Conservation (phyloP, 345 rosid genomes). For the Draba incana region DNA sequence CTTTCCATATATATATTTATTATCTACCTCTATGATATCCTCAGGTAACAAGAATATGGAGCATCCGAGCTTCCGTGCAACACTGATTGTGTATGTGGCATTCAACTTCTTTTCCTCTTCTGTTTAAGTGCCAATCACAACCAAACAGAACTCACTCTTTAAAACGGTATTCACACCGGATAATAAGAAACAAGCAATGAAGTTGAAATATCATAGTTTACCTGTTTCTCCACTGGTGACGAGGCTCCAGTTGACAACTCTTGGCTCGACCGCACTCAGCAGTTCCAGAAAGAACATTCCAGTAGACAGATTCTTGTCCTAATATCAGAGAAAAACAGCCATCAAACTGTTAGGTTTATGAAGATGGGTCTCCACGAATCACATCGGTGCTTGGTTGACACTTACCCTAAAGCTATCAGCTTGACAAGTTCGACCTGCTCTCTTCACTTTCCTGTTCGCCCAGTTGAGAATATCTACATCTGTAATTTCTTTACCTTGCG, state of each 20-base stretch:
- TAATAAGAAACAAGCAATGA: background rate
- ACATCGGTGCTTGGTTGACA: slow-evolving; percentile 4
- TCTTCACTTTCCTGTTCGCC: slow-evolving; percentile 92
- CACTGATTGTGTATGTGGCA: slow-evolving; percentile 96
- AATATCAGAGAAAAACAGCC: slow-evolving; percentile 22
- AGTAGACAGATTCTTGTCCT: slow-evolving; percentile 81
- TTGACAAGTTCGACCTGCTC: slow-evolving; percentile 64
- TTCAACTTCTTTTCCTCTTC: slow-evolving; percentile 95
- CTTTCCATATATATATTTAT: slow-evolving; percentile 8
- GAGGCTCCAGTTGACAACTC: slow-evolving; percentile 93
- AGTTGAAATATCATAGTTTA: slow-evolving; percentile 37
- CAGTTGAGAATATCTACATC: slow-evolving; percentile 84
- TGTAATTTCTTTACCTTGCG: slow-evolving; percentile 92
- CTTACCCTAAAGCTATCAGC: slow-evolving; percentile 95
- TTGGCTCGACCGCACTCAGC: slow-evolving; percentile 85
- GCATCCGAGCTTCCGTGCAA: slow-evolving; percentile 96
- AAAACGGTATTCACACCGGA: background rate
- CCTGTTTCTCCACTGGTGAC: slow-evolving; percentile 85
- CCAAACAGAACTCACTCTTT: slow-evolving; percentile 9
- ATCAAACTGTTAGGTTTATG: slow-evolving; percentile 31
- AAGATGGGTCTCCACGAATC: slow-evolving; percentile 5
- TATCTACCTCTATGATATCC: slow-evolving; percentile 86
- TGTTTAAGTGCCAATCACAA: slow-evolving; percentile 46
- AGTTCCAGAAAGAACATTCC: slow-evolving; percentile 94
- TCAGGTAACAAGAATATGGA: slow-evolving; percentile 97